Conservation (phyloP, 208 protist genomes). For the Acanthamoeba triangularis region DNA sequence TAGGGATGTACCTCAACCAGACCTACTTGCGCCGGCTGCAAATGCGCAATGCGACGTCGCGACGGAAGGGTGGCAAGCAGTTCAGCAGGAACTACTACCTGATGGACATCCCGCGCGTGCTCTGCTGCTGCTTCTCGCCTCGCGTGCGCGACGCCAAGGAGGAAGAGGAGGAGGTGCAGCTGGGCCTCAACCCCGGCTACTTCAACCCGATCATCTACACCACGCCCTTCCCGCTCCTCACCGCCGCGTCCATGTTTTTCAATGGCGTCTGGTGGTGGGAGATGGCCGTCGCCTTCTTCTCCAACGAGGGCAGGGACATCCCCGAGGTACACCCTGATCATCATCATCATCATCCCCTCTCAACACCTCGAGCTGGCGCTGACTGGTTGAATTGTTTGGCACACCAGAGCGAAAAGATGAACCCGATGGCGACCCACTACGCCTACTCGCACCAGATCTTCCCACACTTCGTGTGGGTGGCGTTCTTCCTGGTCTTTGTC, state of each 20-base stretch:
- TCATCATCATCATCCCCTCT: background rate
- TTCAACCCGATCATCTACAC: conserved; percentile 69
- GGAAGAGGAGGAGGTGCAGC: conserved; percentile 58
- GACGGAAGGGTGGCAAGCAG: conserved; percentile 58
- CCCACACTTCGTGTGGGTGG: conserved; percentile 63
- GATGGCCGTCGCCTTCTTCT: conserved; percentile 63
- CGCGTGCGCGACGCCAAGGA: conserved; percentile 45
- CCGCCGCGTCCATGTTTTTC: conserved; percentile 59
- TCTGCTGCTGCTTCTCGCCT: conserved; percentile 51
- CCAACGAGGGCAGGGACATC: background rate
- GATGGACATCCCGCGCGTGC: conserved; percentile 49
- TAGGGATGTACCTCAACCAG: conserved; percentile 47
- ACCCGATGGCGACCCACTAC: conserved; percentile 68
- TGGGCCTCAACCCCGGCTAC: conserved; percentile 68
- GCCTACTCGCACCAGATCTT: conserved; percentile 60
- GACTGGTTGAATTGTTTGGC: too few relatives aligned
- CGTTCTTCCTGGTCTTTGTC: conserved; percentile 17
- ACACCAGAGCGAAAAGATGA: background rate
- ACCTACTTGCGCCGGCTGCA: conserved; percentile 6
- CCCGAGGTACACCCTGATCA: background rate
- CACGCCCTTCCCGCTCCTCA: conserved; percentile 33
- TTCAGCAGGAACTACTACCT: conserved; percentile 59
- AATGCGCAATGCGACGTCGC: conserved; percentile 8
- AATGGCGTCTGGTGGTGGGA: conserved; percentile 73
- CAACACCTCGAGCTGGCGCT: too few relatives aligned